Evolutionary conservation across 805 yeast genomes (phyloP), one percentile per base, ranked within the genome.

Genomic region (Ascoidea asiatica): DNA sequence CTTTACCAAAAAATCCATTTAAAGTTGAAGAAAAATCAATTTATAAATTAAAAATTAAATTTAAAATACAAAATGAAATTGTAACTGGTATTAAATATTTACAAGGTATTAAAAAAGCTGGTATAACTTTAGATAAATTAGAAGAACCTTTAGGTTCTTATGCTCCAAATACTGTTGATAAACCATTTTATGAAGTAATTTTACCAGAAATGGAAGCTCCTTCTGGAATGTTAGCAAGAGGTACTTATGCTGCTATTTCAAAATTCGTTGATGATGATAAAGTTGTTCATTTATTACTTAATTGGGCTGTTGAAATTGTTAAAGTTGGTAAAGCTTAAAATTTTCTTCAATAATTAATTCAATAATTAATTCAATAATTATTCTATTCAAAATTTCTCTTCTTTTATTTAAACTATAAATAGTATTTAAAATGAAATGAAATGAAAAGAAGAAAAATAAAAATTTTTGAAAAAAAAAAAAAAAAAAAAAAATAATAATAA

Each of bases 81-180:
- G 79, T 89, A 53, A 88, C 96, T 1, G 97, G 97, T 1, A 73
- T 89, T 58, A 79, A 81, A 58, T 89, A 88, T 60, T 72, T 85
- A 51, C 95, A 86, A 61, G 77, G 76, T 18, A 81, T 87, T 50
- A 87, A 86, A 62, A 84, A 88, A 59, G 78, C 89, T 1, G 95
- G 95, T 33, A 83, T 89, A 50, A 75, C 89, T 21, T 86, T 89
- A 38, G 95, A 86, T 58, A 85, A 81, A 58, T 64, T 79, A 39
- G 94, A 85, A 51, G 95, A 87, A 60, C 92, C 89, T 40, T 72
- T 87, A 58, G 97, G 97, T 3, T 80, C 92, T 3, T 89, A 80
- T 60, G 89, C 95, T 7, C 97, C 97, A 53, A 84, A 77, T 60
- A 87, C 96, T 3, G 69, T 65, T 46, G 85, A 75, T 39, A 84